Percentiles rank a stretch among this genome's conserved stretches.
phyloP scores from a whole-genome alignment of 257 asterid genomes.

The Penstemon newberryi region DNA sequence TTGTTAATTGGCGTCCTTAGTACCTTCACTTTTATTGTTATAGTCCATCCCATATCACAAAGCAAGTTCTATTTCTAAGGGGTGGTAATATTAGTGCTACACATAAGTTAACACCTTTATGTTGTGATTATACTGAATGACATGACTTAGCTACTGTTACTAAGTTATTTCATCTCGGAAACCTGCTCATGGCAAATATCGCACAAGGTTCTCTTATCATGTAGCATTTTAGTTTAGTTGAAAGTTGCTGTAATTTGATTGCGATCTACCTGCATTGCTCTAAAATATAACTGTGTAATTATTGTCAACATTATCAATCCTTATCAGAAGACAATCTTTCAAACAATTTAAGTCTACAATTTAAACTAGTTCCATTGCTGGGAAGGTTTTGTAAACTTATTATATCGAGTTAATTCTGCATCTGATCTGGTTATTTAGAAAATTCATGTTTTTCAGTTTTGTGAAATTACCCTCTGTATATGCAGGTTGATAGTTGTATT shows the following conservation, averaged over 20 bases:
- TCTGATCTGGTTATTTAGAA: slow-evolving; percentile 19
- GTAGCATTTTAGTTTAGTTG: slow-evolving; percentile 6
- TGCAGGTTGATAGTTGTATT: slow-evolving; percentile 80
- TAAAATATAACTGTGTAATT: background rate
- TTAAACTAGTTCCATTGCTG: slow-evolving; percentile 11
- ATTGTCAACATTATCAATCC: too few relatives aligned
- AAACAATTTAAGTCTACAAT: background rate
- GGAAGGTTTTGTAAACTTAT: slow-evolving; percentile 11
- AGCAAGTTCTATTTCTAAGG: background rate
- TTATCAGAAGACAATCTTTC: too few relatives aligned
- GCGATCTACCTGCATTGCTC: background rate
- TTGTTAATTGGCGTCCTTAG: background rate
- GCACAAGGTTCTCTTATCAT: background rate
- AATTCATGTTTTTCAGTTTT: slow-evolving; percentile 16
- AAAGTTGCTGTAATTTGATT: slow-evolving; percentile 11
- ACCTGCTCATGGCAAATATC: slow-evolving; percentile 14
- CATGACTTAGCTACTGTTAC: slow-evolving; percentile 13
- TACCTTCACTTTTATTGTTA: background rate
- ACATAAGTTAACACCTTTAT: background rate
- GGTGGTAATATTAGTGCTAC: background rate
- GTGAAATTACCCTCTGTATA: slow-evolving; percentile 21
- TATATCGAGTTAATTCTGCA: slow-evolving; percentile 4
- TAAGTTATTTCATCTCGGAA: background rate
- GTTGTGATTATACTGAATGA: background rate
- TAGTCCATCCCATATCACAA: background rate